Evolutionary conservation across 306 rosid species (phyloP), one percentile per base, ranked within the genome.

Genomic region (Ormosia semicastrata): DNA sequence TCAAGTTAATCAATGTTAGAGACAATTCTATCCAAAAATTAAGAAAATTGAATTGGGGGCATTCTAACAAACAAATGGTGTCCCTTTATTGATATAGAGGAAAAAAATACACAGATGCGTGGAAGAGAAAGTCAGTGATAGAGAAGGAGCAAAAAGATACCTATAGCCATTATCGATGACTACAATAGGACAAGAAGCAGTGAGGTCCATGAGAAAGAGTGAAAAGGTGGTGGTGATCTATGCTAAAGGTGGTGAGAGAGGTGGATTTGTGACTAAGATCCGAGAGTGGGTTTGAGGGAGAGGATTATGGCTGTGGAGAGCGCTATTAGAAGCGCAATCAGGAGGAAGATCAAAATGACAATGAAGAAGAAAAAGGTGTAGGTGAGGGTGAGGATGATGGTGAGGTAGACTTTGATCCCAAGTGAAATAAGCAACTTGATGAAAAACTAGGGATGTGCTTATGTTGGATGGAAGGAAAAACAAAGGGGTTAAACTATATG

Each of bases 141-240:
- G 10, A 43, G 17, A 60, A n/a, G 10, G 5, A 17, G 52, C 3
- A 41, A 56, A 56, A 24, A 29, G 39, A 8, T 70, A 91, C 96
- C 96, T 93, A 73, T 90, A 88, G 87, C 96, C 96, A 39, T 83
- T 91, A 86, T 89, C 93, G 73, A 91, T 83, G 13, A 91, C 96
- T 50, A 91, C 93, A 71, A 93, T 89, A 18, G 93, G 93, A 68
- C 96, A 92, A 81, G 92, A 85, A n/a, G 90, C 77, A 79, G 92
- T 90, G 9, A 89, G 90, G 91, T 91, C 96, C 96, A 91, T 91
- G 58, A 74, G 84, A 62, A 78, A 40, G 53, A 62, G 67, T 63
- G 10, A 68, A 56, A 40, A 83, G 49, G 33, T 8, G 75, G 49
- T 6, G 41, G 52, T 74, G 79, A 74, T 24, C 67, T 56, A 36